A percentile compares a stretch with the other conserved stretches of the same genome.
Evolutionary conservation across 805 yeast species (phyloP).

Genomic region (Candida loeiensis): DNA sequence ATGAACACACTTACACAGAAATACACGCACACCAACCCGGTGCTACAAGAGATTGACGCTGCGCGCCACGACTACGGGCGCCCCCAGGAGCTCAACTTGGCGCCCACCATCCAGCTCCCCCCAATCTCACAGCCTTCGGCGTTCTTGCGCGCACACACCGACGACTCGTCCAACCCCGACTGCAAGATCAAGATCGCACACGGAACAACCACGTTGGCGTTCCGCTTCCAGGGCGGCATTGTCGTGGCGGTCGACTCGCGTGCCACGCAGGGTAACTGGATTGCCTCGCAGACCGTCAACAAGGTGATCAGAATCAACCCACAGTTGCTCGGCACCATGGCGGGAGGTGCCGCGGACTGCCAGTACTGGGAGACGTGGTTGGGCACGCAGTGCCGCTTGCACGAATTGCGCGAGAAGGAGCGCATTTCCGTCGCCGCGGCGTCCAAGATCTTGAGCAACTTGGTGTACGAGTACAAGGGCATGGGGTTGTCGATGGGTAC

Average conservation of each 20-base stretch:
- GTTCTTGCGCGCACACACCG: conserved; percentile 96
- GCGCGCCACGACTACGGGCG: conserved; percentile 21
- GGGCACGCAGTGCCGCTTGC: conserved; percentile 92
- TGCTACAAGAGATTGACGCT: conserved; percentile 26
- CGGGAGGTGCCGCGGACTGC: conserved; percentile 99
- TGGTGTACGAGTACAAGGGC: conserved; percentile 92
- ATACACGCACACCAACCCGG: conserved; percentile 27
- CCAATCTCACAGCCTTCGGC: conserved; percentile 88
- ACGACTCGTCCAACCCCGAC: conserved; percentile 87
- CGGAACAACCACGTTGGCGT: conserved; percentile 98
- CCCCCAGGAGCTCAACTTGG: conserved; percentile 31
- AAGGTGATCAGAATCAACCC: conserved; percentile 97
- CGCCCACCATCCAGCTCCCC: conserved; percentile 70
- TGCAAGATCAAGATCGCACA: conserved; percentile 95
- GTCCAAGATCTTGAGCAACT: conserved; percentile 83
- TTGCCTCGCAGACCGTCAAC: conserved; percentile 96
- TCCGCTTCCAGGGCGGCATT: conserved; percentile 93
- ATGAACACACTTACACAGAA: conserved; percentile 41
- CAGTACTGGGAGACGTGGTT: conserved; percentile 99
- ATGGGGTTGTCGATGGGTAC: conserved; percentile 99
- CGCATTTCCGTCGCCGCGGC: conserved; percentile 97
- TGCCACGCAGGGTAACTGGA: conserved; percentile 97
- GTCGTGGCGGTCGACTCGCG: conserved; percentile 96
- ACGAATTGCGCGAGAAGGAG: conserved; percentile 91
- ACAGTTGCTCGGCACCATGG: conserved; percentile 93